Evolutionary conservation across 2,329 filamentous ascomycete species (phyloP), one percentile per base, ranked within the genome.

Genomic region (Penicillium janthinellum): DNA sequence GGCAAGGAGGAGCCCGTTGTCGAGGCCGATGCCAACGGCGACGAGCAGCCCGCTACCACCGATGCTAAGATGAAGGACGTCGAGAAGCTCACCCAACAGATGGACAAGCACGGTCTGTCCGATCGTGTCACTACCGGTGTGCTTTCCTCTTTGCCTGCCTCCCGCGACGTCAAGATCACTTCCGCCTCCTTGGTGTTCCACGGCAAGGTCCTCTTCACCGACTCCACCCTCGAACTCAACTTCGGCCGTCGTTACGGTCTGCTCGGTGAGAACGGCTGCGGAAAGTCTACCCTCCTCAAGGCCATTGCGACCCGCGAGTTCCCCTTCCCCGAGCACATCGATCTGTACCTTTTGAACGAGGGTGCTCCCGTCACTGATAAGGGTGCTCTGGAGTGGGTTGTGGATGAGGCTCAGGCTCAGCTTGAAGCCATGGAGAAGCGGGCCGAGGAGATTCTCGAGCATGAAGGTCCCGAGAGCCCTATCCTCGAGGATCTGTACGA

Each of bases 121-220:
- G 95, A 99, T 80, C 90, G 95, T 78, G 95, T 99, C 78, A 99
- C 96, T 62, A 99, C 95, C 62, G 95, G 95, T 86, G 95, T 99
- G 58, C 84, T 99, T 64, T 85, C 93, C 39, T 99, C 95, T 47
- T 87, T 94, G 65, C 79, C 86, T 65, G 84, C 90, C 68, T 96
- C 90, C 82, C 90, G 91, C 80, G 95, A 99, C 79, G 92, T 96
- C 79, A 99, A 99, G 85, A 95, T 99, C 77, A 96, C 89, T 67
- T 96, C 92, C 57, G 86, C 88, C 72, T 96, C 90, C 65, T 84
- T 99, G 69, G 94, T 97, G 65, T 99, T 99, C 87, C 96, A 99
- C 85, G 95, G 96, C 72, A 92, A 90, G 71, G 95, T 98, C 69
- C 88, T 99, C 62, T 91, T 99, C 81, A 94, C 89, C 75, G 95